Evolutionary conservation across 176 grass and related monocot genomes (phyloP).

Genomic region (Triticum timopheevii): DNA sequence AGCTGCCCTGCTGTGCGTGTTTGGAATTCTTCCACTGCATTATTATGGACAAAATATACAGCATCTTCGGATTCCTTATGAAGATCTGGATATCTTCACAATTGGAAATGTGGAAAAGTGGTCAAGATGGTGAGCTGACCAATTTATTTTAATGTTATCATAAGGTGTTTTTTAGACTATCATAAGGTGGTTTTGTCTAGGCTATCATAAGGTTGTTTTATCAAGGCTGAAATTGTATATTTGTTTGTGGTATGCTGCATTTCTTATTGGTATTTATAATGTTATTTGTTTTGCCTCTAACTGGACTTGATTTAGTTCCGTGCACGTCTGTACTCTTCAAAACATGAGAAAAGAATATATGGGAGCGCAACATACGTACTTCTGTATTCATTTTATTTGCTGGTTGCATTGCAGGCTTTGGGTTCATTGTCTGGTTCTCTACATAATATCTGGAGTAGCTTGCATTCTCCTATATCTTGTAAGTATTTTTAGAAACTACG

Average conservation of each 20-base stretch:
- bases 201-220: neutral
- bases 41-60: conserved; percentile 70
- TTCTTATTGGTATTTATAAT: conserved; percentile 2
- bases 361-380: neutral
- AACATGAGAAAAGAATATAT: neutral
- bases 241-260: neutral
- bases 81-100: conserved; percentile 71
- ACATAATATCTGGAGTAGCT: conserved; percentile 80
- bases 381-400: conserved; percentile 9
- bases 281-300: conserved; percentile 14
- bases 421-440: conserved; percentile 86
- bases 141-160: neutral
- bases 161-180: neutral
- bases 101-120: conserved; percentile 57
- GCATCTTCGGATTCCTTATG: conserved; percentile 53
- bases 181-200: neutral
- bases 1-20: conserved; percentile 74
- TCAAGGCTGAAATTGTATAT: neutral
- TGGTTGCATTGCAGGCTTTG: conserved; percentile 73
- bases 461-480: conserved; percentile 91
- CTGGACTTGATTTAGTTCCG: neutral
- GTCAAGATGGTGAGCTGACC: conserved; percentile 66
- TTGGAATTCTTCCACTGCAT: conserved; percentile 76
- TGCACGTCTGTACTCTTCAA: neutral
- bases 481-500: conserved; percentile 38